Evolutionary conservation across 2,329 filamentous ascomycete genomes (phyloP), one percentile per base, ranked within the genome.

Genomic region (Penicillium janthinellum): DNA sequence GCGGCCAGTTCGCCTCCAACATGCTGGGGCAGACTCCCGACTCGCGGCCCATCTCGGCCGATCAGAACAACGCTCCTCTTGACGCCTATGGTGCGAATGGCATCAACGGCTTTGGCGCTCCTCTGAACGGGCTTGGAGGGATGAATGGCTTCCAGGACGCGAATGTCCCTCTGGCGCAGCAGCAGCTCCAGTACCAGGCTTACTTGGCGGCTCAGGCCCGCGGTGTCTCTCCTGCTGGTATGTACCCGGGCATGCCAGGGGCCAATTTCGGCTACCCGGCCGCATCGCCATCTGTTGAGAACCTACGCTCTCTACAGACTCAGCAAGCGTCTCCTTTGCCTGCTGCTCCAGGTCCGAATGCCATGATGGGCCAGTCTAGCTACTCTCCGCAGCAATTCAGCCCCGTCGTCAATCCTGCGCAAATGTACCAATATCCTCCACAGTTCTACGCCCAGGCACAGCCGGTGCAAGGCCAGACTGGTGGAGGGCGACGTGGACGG

Each of bases 121-220:
- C 67, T 38, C 48, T 75, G 42, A 73, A 71, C 39, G 72, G 73
- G 12, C 62, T 75, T 20, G 62, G 66, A 31, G 65, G 65, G 28
- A 59, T 72, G 4, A 74, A 75, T 54, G 70, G 70, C 41, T 58
- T 70, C 56, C 77, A 76, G 58, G 78, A 79, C 39, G 66, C 77
- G 1, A 66, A 76, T 57, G 68, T 75, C 48, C 76, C 78, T 44
- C 71, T 82, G 48, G 75, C 74, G 15, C 79, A 79, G 49, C 81
- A 83, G 58, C 81, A 84, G 66, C 70, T 84, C 34, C 85, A 87
- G 67, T 87, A 87, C 66, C 85, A 86, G 69, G 78, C 78, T 37
- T 81, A 84, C 67, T 73, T 85, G 25, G 81, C 82, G 47, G 69
- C 81, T 59, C 76, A 82, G 66, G 68, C 73, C 8, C 77, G 78